Conservation (phyloP, 768 basidiomycete genomes). For the Boletellus ananiceps region DNA sequence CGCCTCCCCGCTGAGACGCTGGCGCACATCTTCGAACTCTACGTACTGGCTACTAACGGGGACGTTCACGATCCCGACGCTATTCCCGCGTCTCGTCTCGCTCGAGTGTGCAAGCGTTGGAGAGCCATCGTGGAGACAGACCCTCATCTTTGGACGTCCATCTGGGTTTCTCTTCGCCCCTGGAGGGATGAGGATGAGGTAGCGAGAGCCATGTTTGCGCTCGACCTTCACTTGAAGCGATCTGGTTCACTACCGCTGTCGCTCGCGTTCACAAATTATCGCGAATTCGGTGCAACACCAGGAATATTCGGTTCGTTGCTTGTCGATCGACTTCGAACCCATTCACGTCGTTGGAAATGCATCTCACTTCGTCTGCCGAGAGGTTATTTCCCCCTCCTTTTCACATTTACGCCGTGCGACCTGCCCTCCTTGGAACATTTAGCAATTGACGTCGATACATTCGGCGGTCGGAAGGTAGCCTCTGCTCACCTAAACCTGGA, state of each 20-base stretch:
- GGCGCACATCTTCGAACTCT: slow-evolving; percentile 9
- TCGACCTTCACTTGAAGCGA: slow-evolving; percentile 8
- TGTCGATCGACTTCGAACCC: slow-evolving; percentile 8
- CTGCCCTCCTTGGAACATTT: slow-evolving; percentile 10
- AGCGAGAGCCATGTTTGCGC: background rate
- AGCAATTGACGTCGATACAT: background rate
- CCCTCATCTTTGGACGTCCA: slow-evolving; percentile 18
- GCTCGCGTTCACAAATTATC: slow-evolving; percentile 12
- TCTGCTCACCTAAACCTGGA: background rate
- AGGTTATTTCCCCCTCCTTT: slow-evolving; percentile 10
- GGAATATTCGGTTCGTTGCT: slow-evolving; percentile 7
- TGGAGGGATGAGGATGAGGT: background rate
- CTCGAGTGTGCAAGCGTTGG: slow-evolving; percentile 20
- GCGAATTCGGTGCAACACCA: background rate
- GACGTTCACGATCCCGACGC: background rate
- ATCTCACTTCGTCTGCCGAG: slow-evolving; percentile 8
- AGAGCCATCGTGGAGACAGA: slow-evolving; percentile 6
- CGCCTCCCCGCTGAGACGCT: slow-evolving; percentile 34
- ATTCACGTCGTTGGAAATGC: slow-evolving; percentile 16
- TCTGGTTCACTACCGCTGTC: slow-evolving; percentile 13
- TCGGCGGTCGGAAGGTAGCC: background rate
- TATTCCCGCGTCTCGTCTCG: slow-evolving; percentile 2
- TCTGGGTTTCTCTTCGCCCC: slow-evolving; percentile 11
- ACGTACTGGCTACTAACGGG: background rate
- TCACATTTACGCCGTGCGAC: slow-evolving; percentile 12